Conservation (phyloP, 2,329 filamentous ascomycete species). For the Dothistroma septosporum region DNA sequence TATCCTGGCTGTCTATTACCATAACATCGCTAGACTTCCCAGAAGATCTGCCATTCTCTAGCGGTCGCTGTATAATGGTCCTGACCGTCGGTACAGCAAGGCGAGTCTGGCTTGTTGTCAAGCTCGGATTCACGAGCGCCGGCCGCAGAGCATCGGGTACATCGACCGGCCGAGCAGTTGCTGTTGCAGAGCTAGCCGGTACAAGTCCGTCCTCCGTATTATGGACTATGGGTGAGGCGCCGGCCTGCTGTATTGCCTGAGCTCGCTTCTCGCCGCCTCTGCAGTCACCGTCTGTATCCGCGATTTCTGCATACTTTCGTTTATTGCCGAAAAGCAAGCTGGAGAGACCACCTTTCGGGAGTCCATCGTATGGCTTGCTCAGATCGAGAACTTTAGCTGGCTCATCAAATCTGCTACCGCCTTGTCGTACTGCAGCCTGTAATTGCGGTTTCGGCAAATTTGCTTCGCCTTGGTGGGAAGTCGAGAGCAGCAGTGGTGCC, state of each 20-base stretch:
- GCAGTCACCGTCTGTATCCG: constrained; percentile 76
- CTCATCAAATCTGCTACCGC: constrained; percentile 44
- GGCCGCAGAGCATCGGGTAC: constrained; percentile 78
- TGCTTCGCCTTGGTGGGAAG: constrained; percentile 79
- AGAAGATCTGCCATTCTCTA: constrained; percentile 60
- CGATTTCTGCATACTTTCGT: constrained; percentile 69
- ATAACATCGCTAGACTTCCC: constrained; percentile 43
- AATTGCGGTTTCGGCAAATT: constrained; percentile 85
- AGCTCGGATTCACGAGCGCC: constrained; percentile 76
- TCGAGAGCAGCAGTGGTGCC: constrained; percentile 78
- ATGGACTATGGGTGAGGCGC: constrained; percentile 68
- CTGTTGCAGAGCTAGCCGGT: constrained; percentile 63
- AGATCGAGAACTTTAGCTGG: constrained; percentile 70
- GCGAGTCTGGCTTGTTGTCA: constrained; percentile 76
- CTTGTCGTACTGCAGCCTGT: constrained; percentile 66
- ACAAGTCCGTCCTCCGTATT: constrained; percentile 76
- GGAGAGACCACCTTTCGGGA: constrained; percentile 83
- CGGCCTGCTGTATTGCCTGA: constrained; percentile 54
- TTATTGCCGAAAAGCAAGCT: constrained; percentile 90
- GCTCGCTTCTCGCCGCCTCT: constrained; percentile 57
- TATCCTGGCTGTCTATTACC: constrained; percentile 48
- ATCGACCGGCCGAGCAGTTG: constrained; percentile 44
- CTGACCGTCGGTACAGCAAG: constrained; percentile 84
- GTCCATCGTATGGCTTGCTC: constrained; percentile 86
- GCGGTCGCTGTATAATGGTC: constrained; percentile 73